These are phyloP conservation scores for Citrullus colocynthis DNA, from an alignment of 306 rosid species.

Conservation along the genomic window DNA sequence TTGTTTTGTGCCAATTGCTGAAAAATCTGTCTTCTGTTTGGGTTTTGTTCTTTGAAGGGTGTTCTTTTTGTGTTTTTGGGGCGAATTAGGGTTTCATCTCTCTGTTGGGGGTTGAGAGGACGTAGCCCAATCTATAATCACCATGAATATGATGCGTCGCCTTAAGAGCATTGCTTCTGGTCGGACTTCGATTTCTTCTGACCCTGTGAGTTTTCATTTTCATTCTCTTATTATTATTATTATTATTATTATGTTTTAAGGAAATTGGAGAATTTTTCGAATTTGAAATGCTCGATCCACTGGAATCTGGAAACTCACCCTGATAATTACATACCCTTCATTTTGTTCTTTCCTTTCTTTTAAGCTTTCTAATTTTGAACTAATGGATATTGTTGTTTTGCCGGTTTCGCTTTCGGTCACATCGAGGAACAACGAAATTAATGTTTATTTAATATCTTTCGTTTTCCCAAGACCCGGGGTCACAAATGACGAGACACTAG, in stretches of 20 bases:
- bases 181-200: slow-evolving; percentile 78
- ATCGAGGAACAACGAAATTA: neutral
- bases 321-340: neutral
- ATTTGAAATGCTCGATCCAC: neutral
- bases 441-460: neutral
- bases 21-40: neutral
- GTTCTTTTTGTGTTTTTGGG: neutral
- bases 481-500: no score
- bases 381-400: neutral
- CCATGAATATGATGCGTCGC: slow-evolving; percentile 93
- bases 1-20: neutral
- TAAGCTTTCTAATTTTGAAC: neutral
- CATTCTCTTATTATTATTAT: neutral
- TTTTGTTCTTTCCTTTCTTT: neutral
- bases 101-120: slow-evolving; percentile 3
- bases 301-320: neutral
- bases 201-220: slow-evolving; percentile 49
- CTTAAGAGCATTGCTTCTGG: slow-evolving; percentile 98
- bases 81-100: slow-evolving; percentile 35
- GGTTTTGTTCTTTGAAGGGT: neutral
- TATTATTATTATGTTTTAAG: neutral
- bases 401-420: neutral
- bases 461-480: neutral
- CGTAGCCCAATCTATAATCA: neutral
- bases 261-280: neutral